Percentiles rank a stretch among this genome's conserved stretches.
These are phyloP conservation scores for Podaxis mareebaensis DNA, from an alignment of 768 basidiomycete species.

Conservation along the genomic window DNA sequence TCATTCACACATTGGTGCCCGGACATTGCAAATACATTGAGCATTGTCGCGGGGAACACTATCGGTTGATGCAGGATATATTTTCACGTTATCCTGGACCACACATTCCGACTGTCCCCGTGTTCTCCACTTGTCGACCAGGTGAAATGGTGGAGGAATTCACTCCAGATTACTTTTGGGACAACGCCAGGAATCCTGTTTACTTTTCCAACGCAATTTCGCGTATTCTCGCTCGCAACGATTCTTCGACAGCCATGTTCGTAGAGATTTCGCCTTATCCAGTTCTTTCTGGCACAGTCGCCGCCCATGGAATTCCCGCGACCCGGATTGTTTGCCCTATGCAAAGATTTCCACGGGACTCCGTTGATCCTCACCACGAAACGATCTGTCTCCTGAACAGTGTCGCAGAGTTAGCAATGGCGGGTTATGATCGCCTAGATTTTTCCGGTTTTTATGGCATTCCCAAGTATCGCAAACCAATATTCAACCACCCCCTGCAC, in stretches of 20 bases:
- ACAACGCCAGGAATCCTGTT: slow-evolving; percentile 36
- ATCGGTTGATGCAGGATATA: slow-evolving; percentile 26
- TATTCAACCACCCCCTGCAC: slow-evolving; percentile 3
- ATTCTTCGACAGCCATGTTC: slow-evolving; percentile 26
- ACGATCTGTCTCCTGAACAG: not conserved
- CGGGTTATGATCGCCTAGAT: slow-evolving; percentile 32
- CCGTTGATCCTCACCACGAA: not conserved
- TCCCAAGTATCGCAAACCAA: not conserved
- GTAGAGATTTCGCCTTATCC: slow-evolving; percentile 43
- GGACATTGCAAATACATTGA: slow-evolving; percentile 42
- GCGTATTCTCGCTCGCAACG: slow-evolving; percentile 21
- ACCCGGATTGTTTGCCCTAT: slow-evolving; percentile 13
- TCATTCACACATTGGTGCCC: slow-evolving; percentile 36
- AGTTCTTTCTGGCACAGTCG: slow-evolving; percentile 24
- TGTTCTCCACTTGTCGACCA: slow-evolving; percentile 37
- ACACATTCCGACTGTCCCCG: slow-evolving; percentile 26
- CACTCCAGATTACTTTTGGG: slow-evolving; percentile 42
- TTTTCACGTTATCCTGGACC: slow-evolving; percentile 33
- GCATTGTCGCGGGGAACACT: slow-evolving; percentile 30
- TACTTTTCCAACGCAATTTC: slow-evolving; percentile 34
- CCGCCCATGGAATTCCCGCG: slow-evolving; percentile 30
- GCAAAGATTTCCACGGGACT: slow-evolving; percentile 4
- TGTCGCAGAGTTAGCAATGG: slow-evolving; percentile 28
- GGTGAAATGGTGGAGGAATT: slow-evolving; percentile 28
- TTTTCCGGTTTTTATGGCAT: slow-evolving; percentile 24